Percentiles rank a stretch among this genome's conserved stretches.
Conservation (phyloP, 768 basidiomycete genomes). For the Lactifluus subvellereus region DNA sequence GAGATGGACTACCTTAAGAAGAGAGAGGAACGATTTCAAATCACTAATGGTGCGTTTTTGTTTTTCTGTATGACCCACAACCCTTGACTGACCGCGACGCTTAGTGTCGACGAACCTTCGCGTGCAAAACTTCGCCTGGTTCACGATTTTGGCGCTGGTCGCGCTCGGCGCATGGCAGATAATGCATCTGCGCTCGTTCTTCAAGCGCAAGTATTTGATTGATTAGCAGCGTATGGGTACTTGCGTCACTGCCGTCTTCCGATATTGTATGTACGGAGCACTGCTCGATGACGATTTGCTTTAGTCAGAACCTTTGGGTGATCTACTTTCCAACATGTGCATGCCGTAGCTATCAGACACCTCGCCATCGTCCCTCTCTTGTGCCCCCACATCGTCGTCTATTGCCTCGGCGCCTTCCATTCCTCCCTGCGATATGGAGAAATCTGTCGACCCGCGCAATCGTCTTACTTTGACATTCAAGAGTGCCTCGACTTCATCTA, state of each 20-base stretch:
- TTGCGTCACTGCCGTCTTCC: not conserved
- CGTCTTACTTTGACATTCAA: constrained; percentile 25
- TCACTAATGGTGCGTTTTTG: constrained; percentile 74
- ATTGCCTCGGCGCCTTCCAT: not conserved
- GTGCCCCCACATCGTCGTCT: not conserved
- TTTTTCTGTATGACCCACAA: not conserved
- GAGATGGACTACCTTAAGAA: constrained; percentile 88
- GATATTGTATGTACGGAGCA: constrained; percentile 1
- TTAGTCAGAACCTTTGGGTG: not conserved
- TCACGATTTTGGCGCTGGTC: constrained; percentile 74
- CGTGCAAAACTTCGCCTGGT: constrained; percentile 90
- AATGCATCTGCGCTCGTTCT: constrained; percentile 88
- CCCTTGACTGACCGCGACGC: not conserved
- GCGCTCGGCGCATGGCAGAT: constrained; percentile 92
- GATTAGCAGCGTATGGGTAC: constrained; percentile 36
- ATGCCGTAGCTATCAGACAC: not conserved
- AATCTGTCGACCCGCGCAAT: constrained; percentile 24
- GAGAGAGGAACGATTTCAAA: constrained; percentile 83
- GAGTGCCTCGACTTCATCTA: constrained; percentile 27
- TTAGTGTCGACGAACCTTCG: constrained; percentile 87
- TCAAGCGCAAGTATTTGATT: constrained; percentile 93
- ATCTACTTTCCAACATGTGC: constrained; percentile 1
- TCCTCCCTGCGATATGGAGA: not conserved
- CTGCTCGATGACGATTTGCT: not conserved
- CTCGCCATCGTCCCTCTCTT: not conserved